phyloP scores from a whole-genome alignment of 2,329 filamentous ascomycete species.

The Microdochium trichocladiopsis region DNA sequence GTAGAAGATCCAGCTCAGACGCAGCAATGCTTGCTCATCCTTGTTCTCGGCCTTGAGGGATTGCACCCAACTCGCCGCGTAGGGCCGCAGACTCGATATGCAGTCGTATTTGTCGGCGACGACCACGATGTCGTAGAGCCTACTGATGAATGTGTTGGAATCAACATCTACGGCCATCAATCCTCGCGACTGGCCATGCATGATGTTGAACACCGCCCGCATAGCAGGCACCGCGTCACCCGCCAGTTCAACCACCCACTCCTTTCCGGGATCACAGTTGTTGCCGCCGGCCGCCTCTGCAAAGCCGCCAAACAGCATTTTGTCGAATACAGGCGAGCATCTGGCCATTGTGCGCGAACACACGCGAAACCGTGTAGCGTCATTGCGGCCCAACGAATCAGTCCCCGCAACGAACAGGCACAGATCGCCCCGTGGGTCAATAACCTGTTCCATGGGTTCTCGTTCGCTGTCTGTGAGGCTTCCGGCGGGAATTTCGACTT shows the following conservation, averaged over 20 bases:
- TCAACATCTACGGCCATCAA: background rate
- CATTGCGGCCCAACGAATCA: background rate
- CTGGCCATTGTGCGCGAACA: background rate
- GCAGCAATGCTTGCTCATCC: background rate
- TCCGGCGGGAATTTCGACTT: too few relatives aligned
- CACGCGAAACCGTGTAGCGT: background rate
- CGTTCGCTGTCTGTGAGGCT: too few relatives aligned
- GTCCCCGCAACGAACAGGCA: background rate
- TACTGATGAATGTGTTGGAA: background rate
- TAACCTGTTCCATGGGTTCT: too few relatives aligned
- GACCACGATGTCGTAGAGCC: background rate
- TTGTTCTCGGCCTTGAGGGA: background rate
- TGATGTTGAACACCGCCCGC: background rate
- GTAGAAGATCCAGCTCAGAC: background rate
- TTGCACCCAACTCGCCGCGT: background rate
- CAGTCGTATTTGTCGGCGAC: background rate
- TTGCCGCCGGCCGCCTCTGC: background rate
- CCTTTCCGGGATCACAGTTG: background rate
- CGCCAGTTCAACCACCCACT: background rate
- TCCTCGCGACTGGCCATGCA: background rate
- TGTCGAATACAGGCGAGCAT: background rate
- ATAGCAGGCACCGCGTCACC: background rate
- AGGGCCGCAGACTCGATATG: background rate
- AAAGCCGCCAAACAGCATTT: background rate
- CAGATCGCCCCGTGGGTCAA: background rate